Conservation (phyloP, 2,329 filamentous ascomycete genomes). For the Exophiala bonariae region DNA sequence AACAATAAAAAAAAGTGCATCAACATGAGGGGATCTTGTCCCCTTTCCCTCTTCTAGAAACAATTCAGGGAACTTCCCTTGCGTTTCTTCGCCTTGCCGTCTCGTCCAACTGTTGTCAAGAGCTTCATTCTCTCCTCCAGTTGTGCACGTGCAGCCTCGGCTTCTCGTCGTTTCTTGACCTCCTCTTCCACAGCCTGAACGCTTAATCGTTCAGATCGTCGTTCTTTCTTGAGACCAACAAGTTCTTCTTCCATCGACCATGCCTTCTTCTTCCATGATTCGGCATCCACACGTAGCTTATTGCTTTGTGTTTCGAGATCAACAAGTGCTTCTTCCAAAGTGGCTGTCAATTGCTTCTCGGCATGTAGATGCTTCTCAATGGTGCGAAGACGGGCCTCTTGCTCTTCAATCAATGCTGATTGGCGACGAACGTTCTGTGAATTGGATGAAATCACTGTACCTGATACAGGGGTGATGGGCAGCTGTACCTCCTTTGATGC, state of each 20-base stretch:
- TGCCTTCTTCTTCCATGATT: slow-evolving; percentile 86
- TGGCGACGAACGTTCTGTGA: slow-evolving; percentile 38
- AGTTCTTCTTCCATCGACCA: slow-evolving; percentile 68
- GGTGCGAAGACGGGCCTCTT: slow-evolving; percentile 89
- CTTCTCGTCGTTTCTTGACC: slow-evolving; percentile 84
- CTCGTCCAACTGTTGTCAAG: slow-evolving; percentile 57
- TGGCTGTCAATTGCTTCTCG: slow-evolving; percentile 93
- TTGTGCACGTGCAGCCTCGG: slow-evolving; percentile 83
- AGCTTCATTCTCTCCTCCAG: slow-evolving; percentile 94
- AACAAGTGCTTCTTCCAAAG: slow-evolving; percentile 90
- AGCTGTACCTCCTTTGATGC: slow-evolving; percentile 73
- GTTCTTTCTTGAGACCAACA: slow-evolving; percentile 56
- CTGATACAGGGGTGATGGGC: slow-evolving; percentile 20
- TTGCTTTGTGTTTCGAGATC: slow-evolving; percentile 91
- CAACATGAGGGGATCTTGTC: not conserved
- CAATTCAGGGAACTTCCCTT: slow-evolving; percentile 92
- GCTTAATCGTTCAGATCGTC: slow-evolving; percentile 60
- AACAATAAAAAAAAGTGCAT: slow-evolving; percentile 6
- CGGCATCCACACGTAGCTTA: slow-evolving; percentile 86
- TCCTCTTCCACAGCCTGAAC: slow-evolving; percentile 96
- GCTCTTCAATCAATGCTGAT: slow-evolving; percentile 84
- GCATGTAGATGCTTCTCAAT: slow-evolving; percentile 96
- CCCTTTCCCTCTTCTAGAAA: slow-evolving; percentile 62
- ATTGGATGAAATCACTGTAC: slow-evolving; percentile 19
- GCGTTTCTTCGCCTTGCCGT: slow-evolving; percentile 77